These are phyloP conservation scores for Neckera pumila DNA, from an alignment of 225 moss, liverwort and hornwort genomes.

Conservation along the genomic window DNA sequence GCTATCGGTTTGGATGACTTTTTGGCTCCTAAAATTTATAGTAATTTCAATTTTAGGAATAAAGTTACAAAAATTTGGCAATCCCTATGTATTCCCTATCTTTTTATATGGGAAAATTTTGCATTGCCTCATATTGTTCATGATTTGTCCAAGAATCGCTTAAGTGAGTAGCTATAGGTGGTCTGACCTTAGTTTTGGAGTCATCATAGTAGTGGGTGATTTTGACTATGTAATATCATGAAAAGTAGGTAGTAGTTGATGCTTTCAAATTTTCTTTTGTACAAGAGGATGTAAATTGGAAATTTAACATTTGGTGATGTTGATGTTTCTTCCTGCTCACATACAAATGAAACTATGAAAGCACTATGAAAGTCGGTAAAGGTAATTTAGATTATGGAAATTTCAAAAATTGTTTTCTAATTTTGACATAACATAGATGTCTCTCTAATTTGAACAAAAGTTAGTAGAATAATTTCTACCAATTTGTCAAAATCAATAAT, in stretches of 20 bases:
- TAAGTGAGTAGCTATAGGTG: too few species aligned
- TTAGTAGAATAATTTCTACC: neutral
- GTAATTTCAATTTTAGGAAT: too few species aligned
- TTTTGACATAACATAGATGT: neutral
- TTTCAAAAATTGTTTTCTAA: accelerated
- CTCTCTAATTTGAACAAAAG: neutral
- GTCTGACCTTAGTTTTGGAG: neutral
- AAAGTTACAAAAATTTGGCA: too few species aligned
- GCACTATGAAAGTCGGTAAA: neutral
- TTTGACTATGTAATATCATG: neutral
- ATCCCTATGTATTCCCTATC: too few species aligned
- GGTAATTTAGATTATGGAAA: accelerated
- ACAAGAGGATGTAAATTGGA: neutral
- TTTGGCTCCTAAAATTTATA: too few species aligned
- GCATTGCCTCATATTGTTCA: too few species aligned
- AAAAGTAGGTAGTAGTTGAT: neutral
- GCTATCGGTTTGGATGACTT: too few species aligned
- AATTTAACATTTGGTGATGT: neutral
- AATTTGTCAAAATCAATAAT: neutral
- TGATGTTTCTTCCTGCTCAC: accelerated
- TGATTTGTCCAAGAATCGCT: too few species aligned
- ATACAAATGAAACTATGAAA: neutral
- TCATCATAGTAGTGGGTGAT: neutral
- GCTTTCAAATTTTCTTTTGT: neutral
- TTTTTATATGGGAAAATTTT: too few species aligned